Percentiles rank a stretch among this genome's conserved stretches.
phyloP scores from a whole-genome alignment of 495 filamentous ascomycete genomes.

The Apodospora peruviana region DNA sequence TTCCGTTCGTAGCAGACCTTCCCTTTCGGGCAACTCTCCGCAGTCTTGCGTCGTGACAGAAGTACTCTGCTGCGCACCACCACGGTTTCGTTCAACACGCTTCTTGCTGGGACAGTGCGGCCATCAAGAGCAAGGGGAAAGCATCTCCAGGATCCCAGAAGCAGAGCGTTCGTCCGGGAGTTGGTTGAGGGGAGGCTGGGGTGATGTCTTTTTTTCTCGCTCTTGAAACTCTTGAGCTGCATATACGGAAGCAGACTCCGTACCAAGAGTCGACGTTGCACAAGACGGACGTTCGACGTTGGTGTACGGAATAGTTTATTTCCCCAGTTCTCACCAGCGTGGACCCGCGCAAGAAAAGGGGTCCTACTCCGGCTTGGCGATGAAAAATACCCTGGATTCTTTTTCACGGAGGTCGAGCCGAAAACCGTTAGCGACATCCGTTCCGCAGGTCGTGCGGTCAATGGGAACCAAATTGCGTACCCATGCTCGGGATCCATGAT shows the following conservation, averaged over 20 bases:
- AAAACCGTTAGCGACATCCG: slow-evolving; percentile 12
- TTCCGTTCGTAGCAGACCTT: too few relatives aligned
- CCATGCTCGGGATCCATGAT: too few relatives aligned
- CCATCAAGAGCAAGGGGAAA: neutral
- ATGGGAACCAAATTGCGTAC: neutral
- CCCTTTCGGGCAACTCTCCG: too few relatives aligned
- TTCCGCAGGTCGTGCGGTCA: neutral
- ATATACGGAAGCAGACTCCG: neutral
- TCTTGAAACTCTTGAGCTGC: neutral
- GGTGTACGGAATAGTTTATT: too few relatives aligned
- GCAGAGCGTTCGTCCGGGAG: neutral
- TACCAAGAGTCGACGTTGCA: neutral
- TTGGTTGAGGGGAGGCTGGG: too few relatives aligned
- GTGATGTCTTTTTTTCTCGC: neutral
- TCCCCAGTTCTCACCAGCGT: too few relatives aligned
- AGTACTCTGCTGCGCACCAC: too few relatives aligned
- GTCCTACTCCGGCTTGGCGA: neutral
- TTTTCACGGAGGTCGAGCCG: slow-evolving; percentile 6
- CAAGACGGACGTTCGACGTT: too few relatives aligned
- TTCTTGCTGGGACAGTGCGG: neutral
- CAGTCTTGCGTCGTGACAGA: too few relatives aligned
- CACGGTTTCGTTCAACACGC: too few relatives aligned
- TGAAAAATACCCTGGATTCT: neutral
- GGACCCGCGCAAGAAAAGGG: neutral
- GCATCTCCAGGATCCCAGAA: neutral